Base-by-base conservation (phyloP, 129 eudicot genomes). In the Pulicaria dysenterica region DNA sequence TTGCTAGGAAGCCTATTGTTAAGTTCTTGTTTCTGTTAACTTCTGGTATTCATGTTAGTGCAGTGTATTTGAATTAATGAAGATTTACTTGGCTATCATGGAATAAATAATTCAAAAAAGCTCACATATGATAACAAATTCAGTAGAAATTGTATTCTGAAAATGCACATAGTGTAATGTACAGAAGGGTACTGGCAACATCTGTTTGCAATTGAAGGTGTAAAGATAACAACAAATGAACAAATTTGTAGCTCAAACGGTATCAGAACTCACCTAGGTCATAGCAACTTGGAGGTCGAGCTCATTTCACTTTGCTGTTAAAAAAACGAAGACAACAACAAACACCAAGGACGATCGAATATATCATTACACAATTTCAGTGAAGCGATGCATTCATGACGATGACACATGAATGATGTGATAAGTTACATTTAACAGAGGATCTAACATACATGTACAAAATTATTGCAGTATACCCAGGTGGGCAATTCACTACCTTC, bases 381-480 rank as follows among this genome's bases (percentile, higher is more conserved):
- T 24, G 66, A 58, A 75, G 58, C 47, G 70, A 64, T 64, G 79
- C 75, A 65, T 74, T 79, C 87, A 70, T 64, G 71, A 67, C 46
- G 58, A 72, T 58, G 38, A 45, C 38, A 12, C 60, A 61, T 38
- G 41, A 44, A 41, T 12, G 24, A 54, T 74, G 55, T 39, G 43
- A 75, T 70, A 60, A 77, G 76, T 60, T 69, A 74, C 74, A 81
- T 84, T 76, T 80, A 71, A 24, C 44, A 54, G 59, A 44, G 68
- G 64, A 79, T 79, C 79, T 86, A 84, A 75, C 60, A 73, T 76
- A 84, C 85, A 86, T 86, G 87, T 80, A 86, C 91, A 84, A 56
- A 73, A 71, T 85, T 83, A 86, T 82, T 83, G 83, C 79, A 76
- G 85, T 82, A 76, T 82, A 77, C 37, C 14, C 58, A 75, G 69